phyloP scores from a whole-genome alignment of 805 yeast species.

The Lipomyces chichibuensis region DNA sequence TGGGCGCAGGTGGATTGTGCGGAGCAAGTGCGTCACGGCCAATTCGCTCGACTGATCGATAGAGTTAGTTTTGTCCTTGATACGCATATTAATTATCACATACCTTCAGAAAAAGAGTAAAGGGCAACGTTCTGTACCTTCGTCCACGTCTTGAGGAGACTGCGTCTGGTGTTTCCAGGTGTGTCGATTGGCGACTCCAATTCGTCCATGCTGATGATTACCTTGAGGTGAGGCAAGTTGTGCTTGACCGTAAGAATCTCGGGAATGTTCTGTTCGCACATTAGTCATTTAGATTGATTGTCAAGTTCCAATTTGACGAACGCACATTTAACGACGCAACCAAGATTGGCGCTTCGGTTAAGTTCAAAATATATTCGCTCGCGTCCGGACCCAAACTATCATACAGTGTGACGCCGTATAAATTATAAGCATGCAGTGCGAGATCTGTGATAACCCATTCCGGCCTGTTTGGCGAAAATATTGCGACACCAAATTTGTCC shows the following conservation, averaged over 20 bases:
- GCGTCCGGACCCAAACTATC: constrained; percentile 63
- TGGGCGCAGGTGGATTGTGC: constrained; percentile 54
- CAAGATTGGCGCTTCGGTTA: constrained; percentile 66
- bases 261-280: constrained; percentile 48
- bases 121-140: constrained; percentile 14
- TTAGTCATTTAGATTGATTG: not conserved
- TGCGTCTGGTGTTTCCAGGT: constrained; percentile 39
- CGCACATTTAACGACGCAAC: constrained; percentile 53
- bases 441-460: constrained; percentile 75
- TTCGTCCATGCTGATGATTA: constrained; percentile 61
- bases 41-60: constrained; percentile 47
- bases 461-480: constrained; percentile 60
- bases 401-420: constrained; percentile 56
- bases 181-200: constrained; percentile 39
- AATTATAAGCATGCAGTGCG: constrained; percentile 63
- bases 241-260: constrained; percentile 53
- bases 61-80: constrained; percentile 39
- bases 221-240: constrained; percentile 50
- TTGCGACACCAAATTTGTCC: constrained; percentile 55
- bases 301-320: not conserved
- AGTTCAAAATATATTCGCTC: constrained; percentile 61
- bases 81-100: not conserved
- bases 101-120: constrained; percentile 24
- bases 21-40: constrained; percentile 54
- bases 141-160: constrained; percentile 45